phyloP scores from a whole-genome alignment of 2,329 filamentous ascomycete species.

The Xylariales sp. region DNA sequence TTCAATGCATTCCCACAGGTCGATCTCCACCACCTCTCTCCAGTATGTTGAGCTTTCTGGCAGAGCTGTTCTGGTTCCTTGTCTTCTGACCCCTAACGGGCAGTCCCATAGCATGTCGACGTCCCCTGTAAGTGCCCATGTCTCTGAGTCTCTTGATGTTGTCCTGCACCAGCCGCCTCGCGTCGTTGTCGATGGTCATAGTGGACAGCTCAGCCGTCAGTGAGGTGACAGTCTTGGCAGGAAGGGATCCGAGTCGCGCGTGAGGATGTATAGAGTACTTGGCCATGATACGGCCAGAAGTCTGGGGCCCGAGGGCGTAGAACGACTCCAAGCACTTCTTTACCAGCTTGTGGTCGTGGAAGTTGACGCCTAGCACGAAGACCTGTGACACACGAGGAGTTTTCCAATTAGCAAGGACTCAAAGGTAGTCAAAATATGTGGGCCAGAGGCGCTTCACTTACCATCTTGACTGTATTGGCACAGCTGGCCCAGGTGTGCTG shows the following conservation, averaged over 20 bases:
- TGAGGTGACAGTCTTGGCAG: constrained; percentile 71
- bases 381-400: constrained; percentile 46
- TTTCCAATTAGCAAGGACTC: too few relatives aligned
- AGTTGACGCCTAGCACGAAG: constrained; percentile 83
- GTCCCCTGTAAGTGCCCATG: constrained; percentile 85
- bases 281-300: constrained; percentile 73
- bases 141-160: constrained; percentile 85
- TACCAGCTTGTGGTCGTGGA: constrained; percentile 77
- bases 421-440: too few relatives aligned
- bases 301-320: constrained; percentile 74
- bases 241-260: constrained; percentile 71
- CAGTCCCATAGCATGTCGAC: constrained; percentile 86
- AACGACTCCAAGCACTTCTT: constrained; percentile 80
- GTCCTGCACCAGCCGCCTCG: constrained; percentile 70
- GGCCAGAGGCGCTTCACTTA: too few relatives aligned
- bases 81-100: constrained; percentile 90
- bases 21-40: constrained; percentile 37
- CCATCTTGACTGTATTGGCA: constrained; percentile 10
- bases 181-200: constrained; percentile 92
- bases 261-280: constrained; percentile 84
- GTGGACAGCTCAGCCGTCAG: constrained; percentile 81
- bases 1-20: too few relatives aligned
- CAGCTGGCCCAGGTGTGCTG: neutral
- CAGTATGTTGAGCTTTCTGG: constrained; percentile 58
- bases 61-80: constrained; percentile 63